Evolutionary conservation across 2,329 filamentous ascomycete species (phyloP).

Genomic region (Rhynchosporium agropyri): DNA sequence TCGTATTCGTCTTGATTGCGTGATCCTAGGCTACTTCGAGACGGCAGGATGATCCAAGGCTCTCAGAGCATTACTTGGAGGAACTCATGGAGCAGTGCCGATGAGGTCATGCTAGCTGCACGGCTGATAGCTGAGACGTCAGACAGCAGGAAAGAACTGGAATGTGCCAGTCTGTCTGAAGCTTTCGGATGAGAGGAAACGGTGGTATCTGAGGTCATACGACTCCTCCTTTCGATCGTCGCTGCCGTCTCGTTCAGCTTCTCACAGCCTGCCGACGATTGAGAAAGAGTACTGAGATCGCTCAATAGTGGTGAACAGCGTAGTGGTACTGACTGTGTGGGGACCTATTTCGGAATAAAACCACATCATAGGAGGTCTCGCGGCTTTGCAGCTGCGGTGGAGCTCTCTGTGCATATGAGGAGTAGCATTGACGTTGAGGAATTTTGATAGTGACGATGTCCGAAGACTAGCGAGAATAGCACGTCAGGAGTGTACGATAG

Average conservation of each 20-base stretch:
- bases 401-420: constrained; percentile 24
- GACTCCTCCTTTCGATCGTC: constrained; percentile 17
- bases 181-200: constrained; percentile 25
- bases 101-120: constrained; percentile 1
- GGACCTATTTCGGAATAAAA: constrained; percentile 29
- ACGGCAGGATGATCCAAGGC: constrained; percentile 20
- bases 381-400: constrained; percentile 21
- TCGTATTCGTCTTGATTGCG: constrained; percentile 25
- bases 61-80: constrained; percentile 15
- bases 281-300: constrained; percentile 26
- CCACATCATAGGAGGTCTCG: constrained; percentile 27
- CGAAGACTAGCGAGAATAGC: constrained; percentile 17
- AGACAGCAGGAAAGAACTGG: constrained; percentile 21
- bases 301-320: constrained; percentile 28
- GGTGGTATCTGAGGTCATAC: constrained; percentile 25
- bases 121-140: constrained; percentile 26
- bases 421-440: constrained; percentile 23
- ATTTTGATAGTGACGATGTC: constrained; percentile 20
- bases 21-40: constrained; percentile 25
- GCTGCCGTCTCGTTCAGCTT: constrained; percentile 22
- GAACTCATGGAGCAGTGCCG: constrained; percentile 10
- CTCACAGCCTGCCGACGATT: constrained; percentile 24
- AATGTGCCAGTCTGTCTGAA: constrained; percentile 28
- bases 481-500: constrained; percentile 11
- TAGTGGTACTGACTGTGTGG: constrained; percentile 24